Evolutionary conservation across 176 grass and related monocot genomes (phyloP), one percentile per base, ranked within the genome.

Genomic region (Coix lacrymajobi): DNA sequence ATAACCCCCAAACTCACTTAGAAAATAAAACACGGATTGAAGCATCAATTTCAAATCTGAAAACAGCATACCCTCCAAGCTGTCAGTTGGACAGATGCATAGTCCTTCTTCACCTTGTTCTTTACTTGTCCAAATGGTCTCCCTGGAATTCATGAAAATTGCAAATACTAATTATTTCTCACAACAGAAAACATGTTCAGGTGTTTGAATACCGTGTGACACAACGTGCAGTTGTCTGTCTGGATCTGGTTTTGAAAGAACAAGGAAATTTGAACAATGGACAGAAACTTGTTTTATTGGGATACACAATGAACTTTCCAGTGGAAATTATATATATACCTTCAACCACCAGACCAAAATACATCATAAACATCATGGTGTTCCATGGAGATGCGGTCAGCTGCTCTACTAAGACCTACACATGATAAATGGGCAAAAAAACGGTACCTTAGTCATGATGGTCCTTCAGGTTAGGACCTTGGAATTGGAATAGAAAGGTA

Each of bases 331-430:
- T 38, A 89, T 11, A 75, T 33, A 37, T 39, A 92, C 92, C 86
- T 92, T 94, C 89, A 68, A 94, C 45, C 36, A 94, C 84, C 70
- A 94, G 79, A 68, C 92, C 92, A 66, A 87, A 94, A 48, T 94
- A 94, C 86, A 91, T 85, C 92, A 94, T 94, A 70, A n/a, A 92
- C 61, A 94, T 58, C 89, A 92, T 85, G 52, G 92, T 94, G 77
- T 94, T 94, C 92, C 92, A 94, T 49, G 92, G 92, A 56, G 92
- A 94, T 15, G 52, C 57, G 29, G 92, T 94, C 78, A 94, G 62
- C 85, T 94, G 92, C 82, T 94, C 92, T 62, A 89, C 71, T 85
- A 94, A 66, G 25, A 94, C 89, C 92, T 94, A 63, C 11, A 76
- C 49, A 76, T 68, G 75, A 39, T 6, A 76, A 43, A 71, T 52